phyloP scores from a whole-genome alignment of 805 yeast genomes.

The Hanseniaspora vineae region DNA sequence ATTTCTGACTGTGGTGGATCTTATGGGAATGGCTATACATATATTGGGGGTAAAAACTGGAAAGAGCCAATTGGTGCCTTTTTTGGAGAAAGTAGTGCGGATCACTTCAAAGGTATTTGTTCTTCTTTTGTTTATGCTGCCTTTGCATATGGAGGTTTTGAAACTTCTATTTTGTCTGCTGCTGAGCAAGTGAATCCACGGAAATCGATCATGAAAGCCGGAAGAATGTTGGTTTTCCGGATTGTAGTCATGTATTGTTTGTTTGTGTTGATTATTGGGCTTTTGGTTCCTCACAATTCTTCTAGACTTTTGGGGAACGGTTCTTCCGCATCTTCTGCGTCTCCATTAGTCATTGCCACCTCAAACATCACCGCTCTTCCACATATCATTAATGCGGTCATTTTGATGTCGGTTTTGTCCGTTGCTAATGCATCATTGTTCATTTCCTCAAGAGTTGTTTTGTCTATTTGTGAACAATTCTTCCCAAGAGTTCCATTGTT shows the following conservation, averaged over 20 bases:
- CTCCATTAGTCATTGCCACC: constrained; percentile 69
- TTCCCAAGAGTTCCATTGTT: constrained; percentile 36
- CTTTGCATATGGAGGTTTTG: constrained; percentile 55
- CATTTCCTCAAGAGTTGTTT: constrained; percentile 37
- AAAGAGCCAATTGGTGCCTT: constrained; percentile 55
- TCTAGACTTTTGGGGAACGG: constrained; percentile 35
- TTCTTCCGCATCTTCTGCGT: constrained; percentile 42
- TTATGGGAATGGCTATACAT: constrained; percentile 34
- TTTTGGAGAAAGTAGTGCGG: constrained; percentile 26
- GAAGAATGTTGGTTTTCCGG: constrained; percentile 61
- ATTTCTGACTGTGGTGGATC: constrained; percentile 31
- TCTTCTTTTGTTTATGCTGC: constrained; percentile 57
- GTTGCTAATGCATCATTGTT: constrained; percentile 48
- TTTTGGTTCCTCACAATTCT: constrained; percentile 48
- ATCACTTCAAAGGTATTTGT: constrained; percentile 50
- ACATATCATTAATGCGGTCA: constrained; percentile 52
- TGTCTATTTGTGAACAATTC: constrained; percentile 35
- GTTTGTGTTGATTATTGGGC: constrained; percentile 40
- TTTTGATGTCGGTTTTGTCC: constrained; percentile 46
- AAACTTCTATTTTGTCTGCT: constrained; percentile 53
- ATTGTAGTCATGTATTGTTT: constrained; percentile 44
- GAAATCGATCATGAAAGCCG: constrained; percentile 49
- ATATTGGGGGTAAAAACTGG: constrained; percentile 48
- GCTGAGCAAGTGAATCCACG: constrained; percentile 60
- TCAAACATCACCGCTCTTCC: constrained; percentile 44